Percentiles rank a stretch among this genome's conserved stretches.
Conservation (phyloP, 2,329 filamentous ascomycete species). For the Monosporascus sp. region DNA sequence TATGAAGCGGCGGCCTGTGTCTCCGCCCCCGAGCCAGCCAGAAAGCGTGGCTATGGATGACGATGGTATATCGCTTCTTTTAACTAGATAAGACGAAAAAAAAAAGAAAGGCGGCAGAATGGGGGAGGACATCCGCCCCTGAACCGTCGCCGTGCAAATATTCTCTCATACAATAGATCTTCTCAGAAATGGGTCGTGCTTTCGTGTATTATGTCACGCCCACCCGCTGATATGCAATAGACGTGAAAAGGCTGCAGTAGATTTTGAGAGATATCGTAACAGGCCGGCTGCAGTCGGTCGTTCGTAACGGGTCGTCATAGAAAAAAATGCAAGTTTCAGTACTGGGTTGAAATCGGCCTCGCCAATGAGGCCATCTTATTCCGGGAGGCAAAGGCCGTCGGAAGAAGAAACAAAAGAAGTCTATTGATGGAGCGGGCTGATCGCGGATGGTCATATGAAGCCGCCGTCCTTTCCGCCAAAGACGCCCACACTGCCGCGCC, state of each 20-base stretch:
- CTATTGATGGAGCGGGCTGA: neutral
- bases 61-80: neutral
- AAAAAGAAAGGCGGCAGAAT: neutral
- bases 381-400: conserved; percentile 6
- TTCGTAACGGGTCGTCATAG: conserved; percentile 17
- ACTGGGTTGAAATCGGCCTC: neutral
- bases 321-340: conserved; percentile 13
- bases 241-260: neutral
- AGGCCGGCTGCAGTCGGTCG: neutral
- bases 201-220: neutral
- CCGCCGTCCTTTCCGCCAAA: conserved; percentile 45
- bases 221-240: neutral
- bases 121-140: neutral
- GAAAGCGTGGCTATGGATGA: neutral
- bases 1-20: too few relatives aligned
- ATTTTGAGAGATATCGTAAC: neutral
- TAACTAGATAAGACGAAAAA: neutral
- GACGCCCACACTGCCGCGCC: conserved; percentile 52
- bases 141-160: neutral
- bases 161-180: neutral
- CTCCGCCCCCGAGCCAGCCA: too few relatives aligned
- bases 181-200: neutral
- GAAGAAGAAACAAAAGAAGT: conserved; percentile 7
- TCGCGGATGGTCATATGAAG: conserved; percentile 38
- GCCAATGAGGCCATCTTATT: neutral